These are phyloP conservation scores for Candida coquimbonensis DNA, from an alignment of 805 yeast species.

Conservation along the genomic window DNA sequence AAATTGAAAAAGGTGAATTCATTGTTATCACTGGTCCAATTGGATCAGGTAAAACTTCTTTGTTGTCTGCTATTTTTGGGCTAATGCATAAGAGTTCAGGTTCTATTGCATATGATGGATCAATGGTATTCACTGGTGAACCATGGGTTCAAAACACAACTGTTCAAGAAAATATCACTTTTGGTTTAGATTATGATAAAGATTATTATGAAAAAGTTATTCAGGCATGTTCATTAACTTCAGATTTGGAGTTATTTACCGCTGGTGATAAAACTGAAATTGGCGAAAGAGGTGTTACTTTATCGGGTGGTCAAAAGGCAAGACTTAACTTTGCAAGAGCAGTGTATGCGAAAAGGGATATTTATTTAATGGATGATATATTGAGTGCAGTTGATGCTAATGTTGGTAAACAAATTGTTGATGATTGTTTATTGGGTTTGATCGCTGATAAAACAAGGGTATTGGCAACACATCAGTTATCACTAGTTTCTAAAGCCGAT, in stretches of 20 bases:
- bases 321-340: slow-evolving; percentile 63
- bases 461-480: slow-evolving; percentile 77
- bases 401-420: slow-evolving; percentile 70
- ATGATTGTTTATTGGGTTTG: slow-evolving; percentile 53
- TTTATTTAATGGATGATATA: slow-evolving; percentile 56
- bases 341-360: slow-evolving; percentile 53
- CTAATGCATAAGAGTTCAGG: slow-evolving; percentile 46
- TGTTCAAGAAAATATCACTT: slow-evolving; percentile 61
- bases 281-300: slow-evolving; percentile 78
- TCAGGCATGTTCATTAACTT: slow-evolving; percentile 53
- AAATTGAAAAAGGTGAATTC: slow-evolving; percentile 58
- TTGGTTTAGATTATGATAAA: slow-evolving; percentile 51
- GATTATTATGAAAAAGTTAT: slow-evolving; percentile 46
- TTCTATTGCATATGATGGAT: slow-evolving; percentile 46
- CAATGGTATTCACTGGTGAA: slow-evolving; percentile 45
- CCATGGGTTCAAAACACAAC: slow-evolving; percentile 84
- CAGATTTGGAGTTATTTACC: slow-evolving; percentile 56
- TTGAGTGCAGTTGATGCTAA: slow-evolving; percentile 70
- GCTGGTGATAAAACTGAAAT: slow-evolving; percentile 75
- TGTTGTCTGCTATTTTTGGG: slow-evolving; percentile 65
- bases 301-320: slow-evolving; percentile 71
- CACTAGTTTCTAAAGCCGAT: slow-evolving; percentile 60
- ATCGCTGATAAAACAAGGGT: slow-evolving; percentile 54
- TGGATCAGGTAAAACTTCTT: slow-evolving; percentile 75
- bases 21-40: slow-evolving; percentile 72